These are phyloP conservation scores for Kodamaea fungicola DNA, from an alignment of 1,139 yeast genomes.

Conservation along the genomic window DNA sequence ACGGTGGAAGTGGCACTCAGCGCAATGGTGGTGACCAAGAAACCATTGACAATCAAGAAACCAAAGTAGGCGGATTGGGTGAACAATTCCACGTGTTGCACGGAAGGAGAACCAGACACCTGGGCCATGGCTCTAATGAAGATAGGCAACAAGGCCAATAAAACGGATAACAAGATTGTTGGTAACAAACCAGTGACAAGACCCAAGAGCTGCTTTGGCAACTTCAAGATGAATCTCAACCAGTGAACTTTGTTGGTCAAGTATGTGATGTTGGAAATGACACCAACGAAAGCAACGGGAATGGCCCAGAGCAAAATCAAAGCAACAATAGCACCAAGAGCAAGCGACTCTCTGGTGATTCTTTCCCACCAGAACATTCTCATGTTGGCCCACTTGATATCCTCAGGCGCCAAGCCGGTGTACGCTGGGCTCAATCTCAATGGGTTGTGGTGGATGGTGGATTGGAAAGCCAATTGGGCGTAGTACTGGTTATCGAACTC, in stretches of 20 bases:
- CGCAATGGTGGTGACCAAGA: constrained; percentile 64
- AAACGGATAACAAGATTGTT: constrained; percentile 71
- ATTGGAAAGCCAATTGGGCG: constrained; percentile 69
- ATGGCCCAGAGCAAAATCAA: constrained; percentile 83
- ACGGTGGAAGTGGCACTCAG: constrained; percentile 77
- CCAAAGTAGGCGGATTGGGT: constrained; percentile 75
- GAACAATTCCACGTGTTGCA: constrained; percentile 63
- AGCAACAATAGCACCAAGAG: constrained; percentile 55
- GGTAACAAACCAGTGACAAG: constrained; percentile 84
- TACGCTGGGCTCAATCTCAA: constrained; percentile 46
- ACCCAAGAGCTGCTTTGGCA: constrained; percentile 72
- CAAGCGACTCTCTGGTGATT: constrained; percentile 53
- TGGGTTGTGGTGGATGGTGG: constrained; percentile 53
- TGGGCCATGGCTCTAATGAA: constrained; percentile 66
- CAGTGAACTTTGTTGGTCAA: constrained; percentile 67
- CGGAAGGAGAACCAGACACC: constrained; percentile 62
- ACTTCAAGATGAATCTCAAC: constrained; percentile 63
- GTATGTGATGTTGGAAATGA: constrained; percentile 76
- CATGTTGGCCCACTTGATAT: constrained; percentile 66
- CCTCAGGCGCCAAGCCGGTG: constrained; percentile 60
- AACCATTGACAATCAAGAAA: constrained; percentile 68
- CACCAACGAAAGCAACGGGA: constrained; percentile 95
- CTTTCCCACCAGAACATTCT: constrained; percentile 85
- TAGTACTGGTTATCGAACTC: constrained; percentile 68
- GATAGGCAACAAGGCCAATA: constrained; percentile 78